phyloP scores from a whole-genome alignment of 2,329 filamentous ascomycete species.

The Monilinia vaccinii-corymbosi region DNA sequence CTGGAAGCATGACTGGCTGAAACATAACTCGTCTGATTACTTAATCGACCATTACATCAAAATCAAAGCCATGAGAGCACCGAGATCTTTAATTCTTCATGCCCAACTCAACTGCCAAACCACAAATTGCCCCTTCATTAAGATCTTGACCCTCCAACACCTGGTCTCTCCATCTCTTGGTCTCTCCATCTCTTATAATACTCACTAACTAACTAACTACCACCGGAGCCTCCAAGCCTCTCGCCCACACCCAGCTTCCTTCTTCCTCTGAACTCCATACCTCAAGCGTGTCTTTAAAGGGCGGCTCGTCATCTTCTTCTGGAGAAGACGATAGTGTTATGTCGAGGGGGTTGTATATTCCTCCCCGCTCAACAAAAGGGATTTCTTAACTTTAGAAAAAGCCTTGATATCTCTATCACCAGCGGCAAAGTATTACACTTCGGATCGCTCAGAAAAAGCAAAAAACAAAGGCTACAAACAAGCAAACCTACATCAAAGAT shows the following conservation, averaged over 20 bases:
- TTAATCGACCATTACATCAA: too few species aligned
- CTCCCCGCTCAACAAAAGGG: not conserved
- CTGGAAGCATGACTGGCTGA: too few species aligned
- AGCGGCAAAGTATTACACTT: not conserved
- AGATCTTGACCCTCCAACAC: not conserved
- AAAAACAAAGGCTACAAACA: not conserved
- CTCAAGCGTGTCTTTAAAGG: conserved; percentile 2
- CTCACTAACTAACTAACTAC: not conserved
- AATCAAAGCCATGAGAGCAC: not conserved
- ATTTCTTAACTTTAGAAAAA: not conserved
- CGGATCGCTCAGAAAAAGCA: not conserved
- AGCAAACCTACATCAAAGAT: not conserved
- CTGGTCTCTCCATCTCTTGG: conserved; percentile 4
- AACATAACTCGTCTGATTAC: too few species aligned
- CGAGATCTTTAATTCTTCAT: not conserved
- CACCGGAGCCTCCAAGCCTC: not conserved
- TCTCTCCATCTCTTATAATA: conserved; percentile 3
- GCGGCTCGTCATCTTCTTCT: not conserved
- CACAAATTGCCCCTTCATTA: accelerated
- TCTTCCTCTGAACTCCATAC: not conserved
- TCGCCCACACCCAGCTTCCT: conserved; percentile 2
- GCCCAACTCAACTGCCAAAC: not conserved
- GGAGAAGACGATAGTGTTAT: not conserved
- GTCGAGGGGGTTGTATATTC: not conserved
- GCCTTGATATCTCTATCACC: not conserved